Base-by-base conservation (phyloP, 2,329 filamentous ascomycete species). In the Purpureocillium lavendulum region DNA sequence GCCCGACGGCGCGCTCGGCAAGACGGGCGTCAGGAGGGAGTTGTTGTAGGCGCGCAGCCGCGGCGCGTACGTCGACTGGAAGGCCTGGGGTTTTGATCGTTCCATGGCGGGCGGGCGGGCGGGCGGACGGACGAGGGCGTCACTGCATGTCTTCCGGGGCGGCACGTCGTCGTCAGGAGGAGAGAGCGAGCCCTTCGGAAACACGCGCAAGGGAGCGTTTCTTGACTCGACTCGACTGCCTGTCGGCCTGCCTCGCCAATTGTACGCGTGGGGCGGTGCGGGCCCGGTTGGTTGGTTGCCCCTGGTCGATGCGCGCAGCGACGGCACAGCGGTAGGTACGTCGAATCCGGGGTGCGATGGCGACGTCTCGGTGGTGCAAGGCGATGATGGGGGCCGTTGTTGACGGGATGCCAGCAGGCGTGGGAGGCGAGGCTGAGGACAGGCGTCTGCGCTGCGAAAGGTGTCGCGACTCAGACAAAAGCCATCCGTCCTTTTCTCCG, bases 1-100 rank as follows among this genome's bases (percentile, higher is more conserved):
- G 17, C 79, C 81, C 3, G 77, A 62, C n/a, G 77, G 73, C 41
- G 71, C 70, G 45, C 79, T 80, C 40, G 84, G 85, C 45, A 90
- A 76, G 45, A 92, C 80, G 29, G 90, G 89, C 17, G 86, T 87
- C 45, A 96, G 77, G 40, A 97, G 79, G 30, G 90, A 87, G 67
- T 97, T 97, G 60, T 84, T 86, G 68, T 94, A 96, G 48, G 81
- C 78, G 58, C 90, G 86, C 56, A 97, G 68, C 56, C 90, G 85
- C 47, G 90, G 87, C 63, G 90, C 87, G 66, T 94, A 96, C 58
- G 83, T 88, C 41, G 87, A 90, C 52, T 92, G 80, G 57, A 94
- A 92, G 33, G 88, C 86, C 67, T 95, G 87, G 35, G 88, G 87
- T 52, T 67, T 65, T 49, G 59, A 61, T 58, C 64, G 65, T 52